Evolutionary conservation across 2,329 filamentous ascomycete species (phyloP), one percentile per base, ranked within the genome.

Genomic region (Claviceps sp.): DNA sequence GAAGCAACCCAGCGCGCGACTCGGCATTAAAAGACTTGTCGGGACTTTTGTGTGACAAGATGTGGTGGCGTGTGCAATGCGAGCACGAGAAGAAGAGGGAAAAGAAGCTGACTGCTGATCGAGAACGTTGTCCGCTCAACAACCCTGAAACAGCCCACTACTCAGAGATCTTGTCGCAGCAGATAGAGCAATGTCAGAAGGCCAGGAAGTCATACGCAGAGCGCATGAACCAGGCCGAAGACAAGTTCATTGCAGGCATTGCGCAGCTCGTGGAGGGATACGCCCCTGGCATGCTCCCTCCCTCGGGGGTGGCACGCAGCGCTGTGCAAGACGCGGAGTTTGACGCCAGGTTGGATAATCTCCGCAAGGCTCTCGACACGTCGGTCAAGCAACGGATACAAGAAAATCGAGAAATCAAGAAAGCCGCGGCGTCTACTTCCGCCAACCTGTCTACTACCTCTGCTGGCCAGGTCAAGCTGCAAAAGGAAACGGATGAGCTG

Each of bases 11-110:
- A 16, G 22, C 37, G 19, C 19, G n/a, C 8, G 50, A 51, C 11
- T 11, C 26, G 16, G 50, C 56, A 3, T 50, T 56, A 41, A 59
- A 49, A 42, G 26, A 13, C 2, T 13, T 63, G 2, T 52, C 57
- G 16, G 58, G 62, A 13, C 38, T 59, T 2, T n/a, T 64, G 6
- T 58, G 56, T 22, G 57, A 65, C 7, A 58, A 58, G 45, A 52
- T 58, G 4, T 49, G 50, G 45, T 58, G 55, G 50, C 59, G 51
- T 16, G 55, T 55, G 39, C 53, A 58, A 17, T 53, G 56, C 45
- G 54, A 57, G 6, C 45, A 51, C 3, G 56, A 58, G 17, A 55
- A 56, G 4, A 58, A 54, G 10, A 57, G 50, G 34, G 54, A 54
- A 13, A 57, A 54, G 45, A 60, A 48, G 37, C 34, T 56, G 6